Evolutionary conservation across 371 early-diverging fungal genomes (phyloP), one percentile per base, ranked within the genome.

Genomic region (Mucor plumbeus): DNA sequence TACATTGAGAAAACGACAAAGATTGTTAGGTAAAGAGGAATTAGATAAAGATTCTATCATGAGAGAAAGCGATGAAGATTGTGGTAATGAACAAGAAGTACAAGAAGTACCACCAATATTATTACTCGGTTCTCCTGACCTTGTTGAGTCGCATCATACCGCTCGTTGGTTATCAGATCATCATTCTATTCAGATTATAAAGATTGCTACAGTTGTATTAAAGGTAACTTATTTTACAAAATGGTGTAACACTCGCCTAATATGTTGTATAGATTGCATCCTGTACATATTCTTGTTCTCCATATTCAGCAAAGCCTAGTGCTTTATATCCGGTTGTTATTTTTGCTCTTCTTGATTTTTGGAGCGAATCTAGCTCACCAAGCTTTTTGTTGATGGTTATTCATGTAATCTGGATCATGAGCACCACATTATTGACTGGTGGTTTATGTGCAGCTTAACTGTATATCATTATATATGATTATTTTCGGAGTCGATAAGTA

Each of bases 331-430:
- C 81, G 0, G 67, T 81, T 7, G 53, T 81, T 2, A 34, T 80
- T 9, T 62, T 84, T 38, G 84, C 84, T 5, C 57, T 71, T 9
- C 39, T 81, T 17, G 84, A 84, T 67, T 78, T 84, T 38, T 81
- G 80, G 77, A 58, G 50, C 19, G 67, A 74, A 9, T 61, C 65
- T 4, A 58, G 14, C 26, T 68, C 74, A n/a, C 74, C 68, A 4
- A 74, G 70, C 34, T 57, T 70, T 8, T 19, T 67, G 0, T 50
- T 74, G 38, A 26, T 70, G 14, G 8, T 59, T 0, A 15, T 67
- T 2, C 74, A 74, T 62, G 41, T 74, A 13, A 3, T 61, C 43
- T 74, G 67, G 67, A 64, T 74, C 7, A 50, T 62, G 26, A 17
- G 39, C 1, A 59, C 68, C 0, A 69, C 70, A 17, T 19, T 74